Evolutionary conservation across 225 moss, liverwort and hornwort species (phyloP), one percentile per base, ranked within the genome.

Genomic region (Neckera pumila): DNA sequence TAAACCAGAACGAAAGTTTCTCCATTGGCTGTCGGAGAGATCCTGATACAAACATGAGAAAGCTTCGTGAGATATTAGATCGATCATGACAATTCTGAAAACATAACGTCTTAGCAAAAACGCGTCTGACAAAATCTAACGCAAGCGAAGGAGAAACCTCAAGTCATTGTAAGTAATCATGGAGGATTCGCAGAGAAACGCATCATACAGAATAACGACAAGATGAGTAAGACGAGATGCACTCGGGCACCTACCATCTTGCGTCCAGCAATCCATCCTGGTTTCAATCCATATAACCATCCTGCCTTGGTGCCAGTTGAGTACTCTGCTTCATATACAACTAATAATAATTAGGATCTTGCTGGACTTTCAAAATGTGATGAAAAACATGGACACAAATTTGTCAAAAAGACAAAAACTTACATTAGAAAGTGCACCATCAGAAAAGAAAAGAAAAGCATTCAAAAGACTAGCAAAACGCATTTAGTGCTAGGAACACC

Each of bases 1-100:
- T 86, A 95, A 87, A 81, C 95, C 95, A 83, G 92, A 93, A 51
- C 96, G 95, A 90, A 97, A 97, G 58, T 91, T 97, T 87, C 95
- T 93, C 97, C 96, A 97, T 89, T 97, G 96, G 88, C 90, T 90
- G 90, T 96, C 96, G 56, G 96, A 97, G 60, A 95, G 82, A 92
- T 97, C 96, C 97, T 97, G 93, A 76, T 49, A 73, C 40, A 69
- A 77, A 82, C 63, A 67, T 76, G 51, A 65, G 63, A n/a, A 67
- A 84, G 47, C 11, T 26, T 64, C 33, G 31, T 86, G 65, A 87
- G 38, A 65, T 90, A 65, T 45, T 75, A 25, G 65, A 85, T 64
- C 34, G 65, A 74, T 80, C 30, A 80, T 63, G 34, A 59, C 75
- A 73, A 72, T n/a, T 47, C 28, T 38, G 21, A 64, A 56, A 33